Evolutionary conservation across 768 basidiomycete genomes (phyloP).

Genomic region (Trametes meyenii): DNA sequence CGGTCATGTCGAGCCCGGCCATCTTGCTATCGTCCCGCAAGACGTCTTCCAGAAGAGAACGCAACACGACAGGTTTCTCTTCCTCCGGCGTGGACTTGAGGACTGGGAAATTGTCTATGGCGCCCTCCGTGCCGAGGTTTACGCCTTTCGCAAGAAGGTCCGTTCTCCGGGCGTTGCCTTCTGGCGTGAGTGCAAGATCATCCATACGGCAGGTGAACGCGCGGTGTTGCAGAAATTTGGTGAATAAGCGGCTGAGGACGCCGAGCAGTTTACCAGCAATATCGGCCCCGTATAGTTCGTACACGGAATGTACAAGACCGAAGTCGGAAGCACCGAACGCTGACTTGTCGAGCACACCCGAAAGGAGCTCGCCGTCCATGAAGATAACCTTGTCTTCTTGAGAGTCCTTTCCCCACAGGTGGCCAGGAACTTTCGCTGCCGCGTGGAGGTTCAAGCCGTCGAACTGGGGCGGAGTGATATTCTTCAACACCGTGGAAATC

Average conservation of each 20-base stretch:
- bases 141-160: conserved; percentile 68
- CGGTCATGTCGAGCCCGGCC: conserved; percentile 93
- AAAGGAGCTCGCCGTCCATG: conserved; percentile 90
- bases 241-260: conserved; percentile 91
- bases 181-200: conserved; percentile 86
- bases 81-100: conserved; percentile 51
- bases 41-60: conserved; percentile 82
- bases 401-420: conserved; percentile 81
- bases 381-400: conserved; percentile 85
- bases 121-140: conserved; percentile 81
- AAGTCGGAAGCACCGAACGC: conserved; percentile 96
- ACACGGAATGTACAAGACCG: conserved; percentile 95
- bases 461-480: conserved; percentile 81
- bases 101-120: conserved; percentile 89
- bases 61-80: conserved; percentile 61
- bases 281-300: conserved; percentile 92
- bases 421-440: conserved; percentile 87
- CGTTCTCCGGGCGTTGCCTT: conserved; percentile 71
- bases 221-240: conserved; percentile 94
- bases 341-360: conserved; percentile 95
- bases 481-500: conserved; percentile 94
- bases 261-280: conserved; percentile 90
- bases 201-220: conserved; percentile 99
- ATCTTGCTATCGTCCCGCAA: conserved; percentile 95
- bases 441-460: conserved; percentile 84